Base-by-base conservation (phyloP, 2,329 filamentous ascomycete species). In the Diplocarpon mali region DNA sequence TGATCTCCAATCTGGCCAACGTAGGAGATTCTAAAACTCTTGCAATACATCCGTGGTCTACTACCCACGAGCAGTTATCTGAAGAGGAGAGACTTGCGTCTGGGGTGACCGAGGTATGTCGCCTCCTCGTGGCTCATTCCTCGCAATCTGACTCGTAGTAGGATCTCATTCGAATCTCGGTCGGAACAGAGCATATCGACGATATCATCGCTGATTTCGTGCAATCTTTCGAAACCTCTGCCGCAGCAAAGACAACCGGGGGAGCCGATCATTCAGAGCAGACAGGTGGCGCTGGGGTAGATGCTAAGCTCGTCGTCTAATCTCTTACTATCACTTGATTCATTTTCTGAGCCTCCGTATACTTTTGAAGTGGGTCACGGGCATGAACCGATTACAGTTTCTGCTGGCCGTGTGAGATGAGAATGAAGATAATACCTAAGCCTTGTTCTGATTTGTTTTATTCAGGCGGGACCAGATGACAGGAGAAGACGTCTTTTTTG, bases 161-260 rank as follows among this genome's bases (percentile, higher is more conserved):
- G 73, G 90, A 94, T 60, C 78, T 89, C 32, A 95, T 96, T 65
- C 85, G 90, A 51, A 92, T 96, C 60, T 95, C 89, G 0, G 89
- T 95, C 47, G 90, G 90, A 42, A 94, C 84, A 1, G 90, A 96
- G 69, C 88, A 95, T 64, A 94, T 96, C 62, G 89, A 95, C 68
- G 90, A 96, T 61, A 95, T 96, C 59, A 92, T 95, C 60, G 83
- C 80, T 57, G 90, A 96, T 67, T 95, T 96, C 62, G 83, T 90
- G 65, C 89, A 95, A 70, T 85, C 85, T 0, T 93, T 95, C 66
- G 74, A 78, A 61, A 72, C 75, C 20, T 73, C 75, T 0, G 58
- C 64, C 17, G 72, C 69, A 7, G 65, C 71, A 8, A 57, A 50
- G 47, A 59, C 56, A 1, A 52, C 35, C 20, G 58, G 58, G 14